Evolutionary conservation across 139 green algal genomes (phyloP).

Genomic region (Picochlorum sp.): DNA sequence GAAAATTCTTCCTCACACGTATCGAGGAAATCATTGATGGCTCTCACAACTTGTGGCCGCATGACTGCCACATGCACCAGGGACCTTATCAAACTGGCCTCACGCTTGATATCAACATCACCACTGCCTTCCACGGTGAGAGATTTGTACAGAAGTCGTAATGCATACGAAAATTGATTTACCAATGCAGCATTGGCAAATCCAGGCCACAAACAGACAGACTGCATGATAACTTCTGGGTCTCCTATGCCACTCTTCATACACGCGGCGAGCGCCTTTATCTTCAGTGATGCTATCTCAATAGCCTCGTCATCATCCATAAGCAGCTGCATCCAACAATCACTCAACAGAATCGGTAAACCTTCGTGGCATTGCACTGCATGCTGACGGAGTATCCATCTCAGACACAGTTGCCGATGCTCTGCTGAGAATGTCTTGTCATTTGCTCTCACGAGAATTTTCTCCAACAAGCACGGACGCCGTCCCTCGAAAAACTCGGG

Average conservation of each 20-base stretch:
- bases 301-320: conserved; percentile 10
- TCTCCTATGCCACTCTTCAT: conserved; percentile 13
- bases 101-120: neutral
- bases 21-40: conserved; percentile 18
- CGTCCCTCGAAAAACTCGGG: conserved; percentile 12
- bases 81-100: conserved; percentile 14
- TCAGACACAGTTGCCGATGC: neutral
- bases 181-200: neutral
- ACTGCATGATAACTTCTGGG: conserved; percentile 7
- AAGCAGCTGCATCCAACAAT: conserved; percentile 20
- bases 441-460: conserved; percentile 6
- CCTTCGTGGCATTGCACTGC: conserved; percentile 2
- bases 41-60: conserved; percentile 14
- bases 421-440: conserved; percentile 1
- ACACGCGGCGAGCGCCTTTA: conserved; percentile 20
- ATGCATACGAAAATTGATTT: conserved; percentile 16
- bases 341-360: conserved; percentile 9
- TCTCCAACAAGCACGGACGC: conserved; percentile 4
- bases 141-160: conserved; percentile 2
- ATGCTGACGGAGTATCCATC: conserved; percentile 10
- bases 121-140: neutral
- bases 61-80: conserved; percentile 16
- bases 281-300: conserved; percentile 20
- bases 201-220: conserved; percentile 20
- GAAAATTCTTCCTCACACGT: conserved; percentile 5